Conservation (phyloP, 805 yeast genomes). For the Wickerhamiella kurtzmanii region DNA sequence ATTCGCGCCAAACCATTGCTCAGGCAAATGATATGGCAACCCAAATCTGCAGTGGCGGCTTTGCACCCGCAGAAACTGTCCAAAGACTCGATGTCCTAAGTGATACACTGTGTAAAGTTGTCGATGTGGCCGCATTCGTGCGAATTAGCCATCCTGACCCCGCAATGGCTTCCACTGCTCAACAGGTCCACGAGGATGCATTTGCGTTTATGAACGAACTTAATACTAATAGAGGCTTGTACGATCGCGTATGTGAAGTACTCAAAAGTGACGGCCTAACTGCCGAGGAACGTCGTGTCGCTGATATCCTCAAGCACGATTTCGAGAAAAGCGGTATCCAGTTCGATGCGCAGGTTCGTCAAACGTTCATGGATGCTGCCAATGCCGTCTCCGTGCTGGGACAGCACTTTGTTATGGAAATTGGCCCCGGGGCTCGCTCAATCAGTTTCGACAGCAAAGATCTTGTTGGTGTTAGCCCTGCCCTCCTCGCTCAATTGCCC, state of each 20-base stretch:
- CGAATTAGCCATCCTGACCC: slow-evolving; percentile 75
- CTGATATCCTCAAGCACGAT: slow-evolving; percentile 64
- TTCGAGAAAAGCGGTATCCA: slow-evolving; percentile 84
- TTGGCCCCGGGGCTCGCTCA: slow-evolving; percentile 25
- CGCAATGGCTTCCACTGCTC: slow-evolving; percentile 65
- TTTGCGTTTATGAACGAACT: slow-evolving; percentile 87
- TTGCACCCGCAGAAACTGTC: slow-evolving; percentile 34
- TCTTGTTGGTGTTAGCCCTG: slow-evolving; percentile 25
- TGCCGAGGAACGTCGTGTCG: slow-evolving; percentile 71
- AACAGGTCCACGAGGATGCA: slow-evolving; percentile 73
- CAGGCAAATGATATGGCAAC: slow-evolving; percentile 51
- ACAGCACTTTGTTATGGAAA: slow-evolving; percentile 50
- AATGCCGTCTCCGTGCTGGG: slow-evolving; percentile 72
- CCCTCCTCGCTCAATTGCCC: slow-evolving; percentile 19
- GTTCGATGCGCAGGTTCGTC: slow-evolving; percentile 46
- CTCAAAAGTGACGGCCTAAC: slow-evolving; percentile 31
- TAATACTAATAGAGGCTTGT: slow-evolving; percentile 69
- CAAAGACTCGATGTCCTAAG: slow-evolving; percentile 67
- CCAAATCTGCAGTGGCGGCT: slow-evolving; percentile 27
- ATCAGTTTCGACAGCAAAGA: slow-evolving; percentile 18
- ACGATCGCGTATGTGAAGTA: slow-evolving; percentile 33
- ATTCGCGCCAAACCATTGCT: slow-evolving; percentile 49
- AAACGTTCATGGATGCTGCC: slow-evolving; percentile 57
- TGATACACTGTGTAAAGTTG: slow-evolving; percentile 80
- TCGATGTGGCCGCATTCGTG: slow-evolving; percentile 86